Base-by-base conservation (phyloP, 805 yeast genomes). In the Sugiyamaella lignohabitans region DNA sequence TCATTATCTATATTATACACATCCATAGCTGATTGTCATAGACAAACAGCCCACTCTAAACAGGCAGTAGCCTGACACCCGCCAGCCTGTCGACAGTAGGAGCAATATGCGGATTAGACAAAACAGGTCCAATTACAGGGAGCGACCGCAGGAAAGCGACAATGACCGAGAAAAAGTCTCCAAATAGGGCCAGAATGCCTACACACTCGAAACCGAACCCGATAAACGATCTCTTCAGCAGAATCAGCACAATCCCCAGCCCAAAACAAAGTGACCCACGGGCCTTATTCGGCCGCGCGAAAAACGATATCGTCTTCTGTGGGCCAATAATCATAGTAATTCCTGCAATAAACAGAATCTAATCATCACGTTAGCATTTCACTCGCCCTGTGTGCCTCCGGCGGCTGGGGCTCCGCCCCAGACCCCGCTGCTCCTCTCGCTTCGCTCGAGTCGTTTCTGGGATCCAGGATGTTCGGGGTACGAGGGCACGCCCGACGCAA, bases 151-250 rank as follows among this genome's bases (percentile, higher is more conserved):
- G 72, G 60, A 93, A 91, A 55, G 86, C 84, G 10, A 91, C 77
- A 40, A 93, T 80, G 10, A 94, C 86, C 21, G 94, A 87, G 59
- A 91, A 85, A 65, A 93, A 89, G 66, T 93, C 98, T 32, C 88
- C 98, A 67, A 93, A 91, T 32, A 91, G 70, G 5, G 87, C 89
- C 50, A 91, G 66, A 21, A 91, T 87, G n/a, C 98, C 98, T 52
- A 89, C 69, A 43, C 83, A 77, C 64, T 91, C 98, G 35, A 91
- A 68, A 1, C 82, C 62, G 59, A 93, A 91, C 5, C 98, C 98
- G 21, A 82, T 58, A 60, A 93, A 85, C 1, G 97, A 79, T 68
- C 82, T 74, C 59, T 84, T 84, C 56, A 78, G 58, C 47, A 91
- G 68, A 45, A 93, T 91, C 54, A 91, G 67, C 11, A 82, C 44